phyloP scores from a whole-genome alignment of 2,329 filamentous ascomycete species.

The Cladosporium halotolerans region DNA sequence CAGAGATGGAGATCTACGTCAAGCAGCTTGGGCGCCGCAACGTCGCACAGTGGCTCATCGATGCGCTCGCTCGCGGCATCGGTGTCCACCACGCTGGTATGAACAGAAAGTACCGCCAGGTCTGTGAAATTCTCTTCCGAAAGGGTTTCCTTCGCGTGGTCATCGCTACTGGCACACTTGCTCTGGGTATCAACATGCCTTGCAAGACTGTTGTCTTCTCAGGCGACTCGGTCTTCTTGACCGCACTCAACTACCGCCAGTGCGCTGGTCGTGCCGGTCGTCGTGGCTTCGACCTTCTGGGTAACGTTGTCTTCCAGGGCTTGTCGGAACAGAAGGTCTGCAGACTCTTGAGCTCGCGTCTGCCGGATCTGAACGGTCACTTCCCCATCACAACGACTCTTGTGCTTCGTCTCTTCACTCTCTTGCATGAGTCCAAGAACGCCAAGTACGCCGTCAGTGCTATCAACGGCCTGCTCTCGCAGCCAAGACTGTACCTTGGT shows the following conservation, averaged over 20 bases:
- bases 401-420: slow-evolving; percentile 60
- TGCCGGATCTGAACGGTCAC: slow-evolving; percentile 70
- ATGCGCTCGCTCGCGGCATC: slow-evolving; percentile 60
- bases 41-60: slow-evolving; percentile 49
- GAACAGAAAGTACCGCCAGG: slow-evolving; percentile 70
- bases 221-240: slow-evolving; percentile 67
- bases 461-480: slow-evolving; percentile 62
- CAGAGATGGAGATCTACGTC: slow-evolving; percentile 54
- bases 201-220: slow-evolving; percentile 75
- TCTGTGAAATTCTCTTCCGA: slow-evolving; percentile 67
- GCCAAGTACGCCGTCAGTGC: slow-evolving; percentile 56
- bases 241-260: slow-evolving; percentile 70
- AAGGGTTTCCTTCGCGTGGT: slow-evolving; percentile 65
- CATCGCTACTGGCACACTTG: slow-evolving; percentile 69
- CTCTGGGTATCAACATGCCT: slow-evolving; percentile 76
- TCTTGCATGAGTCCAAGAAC: slow-evolving; percentile 60
- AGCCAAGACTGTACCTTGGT: slow-evolving; percentile 64
- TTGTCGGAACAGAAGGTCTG: slow-evolving; percentile 56
- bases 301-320: slow-evolving; percentile 73
- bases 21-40: slow-evolving; percentile 46
- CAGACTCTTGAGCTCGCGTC: slow-evolving; percentile 63
- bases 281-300: slow-evolving; percentile 72
- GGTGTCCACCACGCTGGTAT: slow-evolving; percentile 75
- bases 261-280: slow-evolving; percentile 71
- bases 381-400: slow-evolving; percentile 72